phyloP scores from a whole-genome alignment of 805 yeast genomes.

The Teunomyces panamensis region DNA sequence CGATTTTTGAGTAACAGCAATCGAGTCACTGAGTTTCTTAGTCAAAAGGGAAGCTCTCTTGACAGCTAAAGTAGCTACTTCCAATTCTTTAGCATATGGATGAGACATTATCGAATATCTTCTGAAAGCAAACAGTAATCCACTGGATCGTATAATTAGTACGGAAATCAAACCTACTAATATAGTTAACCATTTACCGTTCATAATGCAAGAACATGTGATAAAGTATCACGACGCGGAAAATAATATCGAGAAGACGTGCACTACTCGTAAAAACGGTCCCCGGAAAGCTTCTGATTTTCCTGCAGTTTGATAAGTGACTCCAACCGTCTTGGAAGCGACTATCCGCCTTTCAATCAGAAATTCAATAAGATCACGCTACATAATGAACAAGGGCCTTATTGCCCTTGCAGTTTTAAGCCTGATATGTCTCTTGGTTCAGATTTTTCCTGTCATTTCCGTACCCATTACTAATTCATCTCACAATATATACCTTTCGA shows the following conservation, averaged over 20 bases:
- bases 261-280: neutral
- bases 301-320: neutral
- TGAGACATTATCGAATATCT: constrained; percentile 14
- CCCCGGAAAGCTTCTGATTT: too few species aligned
- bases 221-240: constrained; percentile 1
- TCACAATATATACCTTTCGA: constrained; percentile 28
- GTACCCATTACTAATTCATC: constrained; percentile 32
- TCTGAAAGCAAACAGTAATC: neutral
- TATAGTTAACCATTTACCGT: neutral
- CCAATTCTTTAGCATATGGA: constrained; percentile 60
- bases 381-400: constrained; percentile 29
- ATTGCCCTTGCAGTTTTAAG: constrained; percentile 26
- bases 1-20: constrained; percentile 45
- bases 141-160: constrained; percentile 4
- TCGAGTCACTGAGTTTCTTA: constrained; percentile 56
- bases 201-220: constrained; percentile 9
- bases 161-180: constrained; percentile 2
- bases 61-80: constrained; percentile 86
- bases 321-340: too few species aligned
- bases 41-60: constrained; percentile 82
- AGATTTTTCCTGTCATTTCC: constrained; percentile 39
- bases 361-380: too few species aligned
- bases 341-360: too few species aligned
- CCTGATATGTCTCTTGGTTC: constrained; percentile 31
- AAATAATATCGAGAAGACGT: neutral